Conservation (phyloP, 2,329 filamentous ascomycete species). For the Thielaviopsis punctulata region DNA sequence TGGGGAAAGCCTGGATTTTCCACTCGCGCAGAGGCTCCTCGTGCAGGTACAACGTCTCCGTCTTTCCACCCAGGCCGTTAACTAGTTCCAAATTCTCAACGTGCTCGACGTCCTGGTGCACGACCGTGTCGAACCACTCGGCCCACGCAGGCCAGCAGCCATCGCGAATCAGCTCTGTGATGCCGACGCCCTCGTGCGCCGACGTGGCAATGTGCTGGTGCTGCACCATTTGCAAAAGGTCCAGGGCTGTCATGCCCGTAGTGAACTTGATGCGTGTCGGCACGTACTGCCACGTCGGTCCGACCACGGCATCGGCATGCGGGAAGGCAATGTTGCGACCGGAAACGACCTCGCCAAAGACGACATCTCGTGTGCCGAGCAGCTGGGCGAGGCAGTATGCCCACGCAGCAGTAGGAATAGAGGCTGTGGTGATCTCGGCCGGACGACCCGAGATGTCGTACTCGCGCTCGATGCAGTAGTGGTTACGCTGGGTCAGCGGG, state of each 20-base stretch:
- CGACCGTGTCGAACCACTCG: slow-evolving; percentile 36
- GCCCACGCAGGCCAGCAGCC: slow-evolving; percentile 25
- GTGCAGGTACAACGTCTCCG: slow-evolving; percentile 43
- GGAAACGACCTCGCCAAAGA: slow-evolving; percentile 49
- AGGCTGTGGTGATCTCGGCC: slow-evolving; percentile 43
- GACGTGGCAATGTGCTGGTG: slow-evolving; percentile 39
- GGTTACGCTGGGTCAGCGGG: slow-evolving; percentile 21
- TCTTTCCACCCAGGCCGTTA: slow-evolving; percentile 21
- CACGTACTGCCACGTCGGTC: slow-evolving; percentile 51
- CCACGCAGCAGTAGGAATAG: slow-evolving; percentile 51
- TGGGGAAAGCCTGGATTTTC: slow-evolving; percentile 44
- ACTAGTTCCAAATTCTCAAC: slow-evolving; percentile 35
- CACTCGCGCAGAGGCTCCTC: slow-evolving; percentile 37
- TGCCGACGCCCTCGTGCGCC: slow-evolving; percentile 35
- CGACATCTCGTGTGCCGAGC: slow-evolving; percentile 34
- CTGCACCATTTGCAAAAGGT: slow-evolving; percentile 36
- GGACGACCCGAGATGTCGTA: slow-evolving; percentile 30
- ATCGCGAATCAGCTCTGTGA: slow-evolving; percentile 35
- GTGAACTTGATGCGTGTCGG: slow-evolving; percentile 43
- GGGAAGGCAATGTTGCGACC: slow-evolving; percentile 41
- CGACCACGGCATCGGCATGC: slow-evolving; percentile 36
- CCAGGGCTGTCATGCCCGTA: slow-evolving; percentile 29
- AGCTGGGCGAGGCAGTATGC: slow-evolving; percentile 42
- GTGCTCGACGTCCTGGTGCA: slow-evolving; percentile 43
- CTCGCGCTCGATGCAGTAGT: slow-evolving; percentile 26